phyloP scores from a whole-genome alignment of 768 basidiomycete species.

The Hygrocybe punicea region DNA sequence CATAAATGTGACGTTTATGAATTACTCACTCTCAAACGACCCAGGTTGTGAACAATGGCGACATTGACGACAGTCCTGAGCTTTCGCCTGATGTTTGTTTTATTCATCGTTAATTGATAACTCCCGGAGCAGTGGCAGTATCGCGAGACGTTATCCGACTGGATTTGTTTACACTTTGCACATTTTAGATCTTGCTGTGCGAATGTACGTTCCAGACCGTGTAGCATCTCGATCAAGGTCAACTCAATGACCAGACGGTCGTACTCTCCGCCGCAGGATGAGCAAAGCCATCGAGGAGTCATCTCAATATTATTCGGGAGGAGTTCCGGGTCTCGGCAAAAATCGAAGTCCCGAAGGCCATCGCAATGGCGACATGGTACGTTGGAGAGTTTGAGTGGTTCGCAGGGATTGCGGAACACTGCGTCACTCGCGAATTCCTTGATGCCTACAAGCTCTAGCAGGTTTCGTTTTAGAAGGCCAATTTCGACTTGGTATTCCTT shows the following conservation, averaged over 20 bases:
- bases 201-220: conserved; percentile 65
- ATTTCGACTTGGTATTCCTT: conserved; percentile 84
- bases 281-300: conserved; percentile 64
- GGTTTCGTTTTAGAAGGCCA: conserved; percentile 81
- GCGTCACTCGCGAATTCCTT: conserved; percentile 86
- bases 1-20: conserved; percentile 1
- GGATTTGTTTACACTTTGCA: conserved; percentile 84
- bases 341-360: conserved; percentile 84
- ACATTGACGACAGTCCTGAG: conserved; percentile 83
- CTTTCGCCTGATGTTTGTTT: conserved; percentile 66
- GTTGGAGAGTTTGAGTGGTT: conserved; percentile 76
- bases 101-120: conserved; percentile 69
- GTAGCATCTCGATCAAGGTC: conserved; percentile 73
- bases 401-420: conserved; percentile 87
- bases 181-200: conserved; percentile 90
- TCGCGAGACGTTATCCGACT: conserved; percentile 79
- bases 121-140: conserved; percentile 88
- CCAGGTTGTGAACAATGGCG: conserved; percentile 67
- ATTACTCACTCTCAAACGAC: conserved; percentile 57
- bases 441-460: conserved; percentile 83
- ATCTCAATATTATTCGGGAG: conserved; percentile 54
- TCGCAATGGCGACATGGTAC: conserved; percentile 90
- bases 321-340: conserved; percentile 88
- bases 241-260: conserved; percentile 88
- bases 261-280: conserved; percentile 77